A percentile compares a stretch with the other conserved stretches of the same genome.
These are phyloP conservation scores for Aspergillus pseudotamarii DNA, from an alignment of 2,329 filamentous ascomycete genomes.

Conservation along the genomic window DNA sequence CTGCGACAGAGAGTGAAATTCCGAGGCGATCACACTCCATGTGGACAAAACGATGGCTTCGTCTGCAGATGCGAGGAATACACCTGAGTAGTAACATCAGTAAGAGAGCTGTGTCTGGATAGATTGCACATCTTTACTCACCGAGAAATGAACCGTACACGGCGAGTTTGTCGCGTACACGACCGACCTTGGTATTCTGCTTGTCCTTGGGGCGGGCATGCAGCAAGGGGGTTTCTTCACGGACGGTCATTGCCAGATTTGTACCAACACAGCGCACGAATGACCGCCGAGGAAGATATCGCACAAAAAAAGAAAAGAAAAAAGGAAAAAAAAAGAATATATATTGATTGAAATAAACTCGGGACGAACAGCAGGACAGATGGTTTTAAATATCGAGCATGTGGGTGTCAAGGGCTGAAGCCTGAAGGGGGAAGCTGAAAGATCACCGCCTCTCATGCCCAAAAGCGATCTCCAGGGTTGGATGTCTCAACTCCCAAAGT, in stretches of 20 bases:
- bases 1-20: slow-evolving; percentile 46
- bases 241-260: not conserved
- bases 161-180: not conserved
- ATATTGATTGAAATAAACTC: not conserved
- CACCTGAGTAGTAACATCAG: slow-evolving; percentile 38
- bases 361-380: not conserved
- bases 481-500: not conserved
- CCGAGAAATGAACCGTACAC: not conserved
- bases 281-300: not conserved
- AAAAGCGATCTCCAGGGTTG: not conserved
- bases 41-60: slow-evolving; percentile 66
- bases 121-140: not conserved
- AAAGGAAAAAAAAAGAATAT: not conserved
- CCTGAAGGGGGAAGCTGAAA: not conserved
- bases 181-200: not conserved
- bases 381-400: not conserved
- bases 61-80: slow-evolving; percentile 66
- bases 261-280: not conserved
- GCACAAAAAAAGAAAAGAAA: not conserved
- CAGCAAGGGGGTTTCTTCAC: not conserved
- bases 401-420: not conserved
- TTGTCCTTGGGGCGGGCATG: not conserved
- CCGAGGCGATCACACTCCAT: slow-evolving; percentile 55
- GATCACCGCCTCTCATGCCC: not conserved
- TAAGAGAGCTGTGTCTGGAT: no score